Evolutionary conservation across 2,329 filamentous ascomycete genomes (phyloP), one percentile per base, ranked within the genome.

Genomic region (Arthrobotrys conoides): DNA sequence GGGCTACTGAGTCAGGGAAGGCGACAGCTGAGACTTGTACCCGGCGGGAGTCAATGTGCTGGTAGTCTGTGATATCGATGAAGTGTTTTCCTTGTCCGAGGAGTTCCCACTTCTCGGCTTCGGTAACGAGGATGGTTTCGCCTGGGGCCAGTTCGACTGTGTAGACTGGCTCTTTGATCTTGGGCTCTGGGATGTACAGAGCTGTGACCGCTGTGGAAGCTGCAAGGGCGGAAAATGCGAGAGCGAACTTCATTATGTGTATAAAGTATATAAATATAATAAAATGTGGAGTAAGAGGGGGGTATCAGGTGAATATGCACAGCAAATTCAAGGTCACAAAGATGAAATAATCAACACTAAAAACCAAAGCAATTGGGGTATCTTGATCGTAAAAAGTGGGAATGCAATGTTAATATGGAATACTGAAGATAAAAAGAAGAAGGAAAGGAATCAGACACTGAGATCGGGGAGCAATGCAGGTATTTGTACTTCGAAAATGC

Each of bases 1-100:
- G 55, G 64, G 51, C 10, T 33, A 78, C 53, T 5, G 51, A 53
- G 1, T 20, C 57, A 33, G 75, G 75, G 63, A 72, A 78, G 46
- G 53, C 55, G 38, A 65, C 61, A 30, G 59, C 59, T 18, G 51
- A 16, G 24, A 72, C 53, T 16, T 22, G 24, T 16, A 78, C 75
- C 8, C 68, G 57, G 46, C 63, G 61, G 16, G 75, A 78, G 24
- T 78, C 61, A 55, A 69, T 51, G 12, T 78, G 14, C 61, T 78
- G 68, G 46, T 71, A 78, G 64, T 78, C 68, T 53, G 75, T 78
- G 44, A 78, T 78, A 27, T 78, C 75, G 55, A 78, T 78, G 36
- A 78, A 78, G 63, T 78, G 68, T 36, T 72, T 78, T 24, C 75
- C 75, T 18, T 78, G 68, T 10, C 36, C 49, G 27, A 78, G 68